Evolutionary conservation across 805 yeast species (phyloP), one percentile per base, ranked within the genome.

Genomic region (Lachancea kluyveri): DNA sequence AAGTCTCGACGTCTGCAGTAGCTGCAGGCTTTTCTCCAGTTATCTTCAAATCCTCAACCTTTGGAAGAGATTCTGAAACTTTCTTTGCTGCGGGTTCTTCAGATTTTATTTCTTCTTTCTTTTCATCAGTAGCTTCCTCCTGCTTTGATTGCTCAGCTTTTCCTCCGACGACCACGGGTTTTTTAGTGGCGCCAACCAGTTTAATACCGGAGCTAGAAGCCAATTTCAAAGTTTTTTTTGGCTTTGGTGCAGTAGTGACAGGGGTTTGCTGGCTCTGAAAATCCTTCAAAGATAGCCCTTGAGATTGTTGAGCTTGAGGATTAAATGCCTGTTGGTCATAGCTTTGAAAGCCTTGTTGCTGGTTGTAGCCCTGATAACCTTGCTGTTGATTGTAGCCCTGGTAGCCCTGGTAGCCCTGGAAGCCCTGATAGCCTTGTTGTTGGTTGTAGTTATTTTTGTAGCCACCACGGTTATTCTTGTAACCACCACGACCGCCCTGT

Each of bases 221-320:
- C 54, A 82, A 66, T 54, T 79, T 79, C 57, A 81, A 68, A 28
- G 77, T 72, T 51, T 67, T 77, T 67, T 80, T 83, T 26, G 81
- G 79, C 54, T 72, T 70, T 32, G 72, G 59, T 21, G 56, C 48
- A n/a, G 50, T 39, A 60, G 61, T 37, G 48, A 62, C 38, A 10
- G 59, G 41, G 24, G 36, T 59, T 52, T 76, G 71, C 53, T 78
- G 83, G 54, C 79, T 79, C 54, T 82, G 79, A 63, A 76, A 85
- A 44, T 84, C 94, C 33, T 86, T 94, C 48, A 85, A 68, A 23
- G 88, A 72, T 85, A 84, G 77, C 40, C 77, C 79, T 48, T 65
- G 67, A 37, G 50, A 57, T 38, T 56, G 57, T 21, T 41, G 41
- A 27, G 53, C 43, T 30, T 39, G 44, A 24, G 33, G 23, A 16